Evolutionary conservation across 495 filamentous ascomycete species (phyloP).

Genomic region (Penicillium tannophilum): DNA sequence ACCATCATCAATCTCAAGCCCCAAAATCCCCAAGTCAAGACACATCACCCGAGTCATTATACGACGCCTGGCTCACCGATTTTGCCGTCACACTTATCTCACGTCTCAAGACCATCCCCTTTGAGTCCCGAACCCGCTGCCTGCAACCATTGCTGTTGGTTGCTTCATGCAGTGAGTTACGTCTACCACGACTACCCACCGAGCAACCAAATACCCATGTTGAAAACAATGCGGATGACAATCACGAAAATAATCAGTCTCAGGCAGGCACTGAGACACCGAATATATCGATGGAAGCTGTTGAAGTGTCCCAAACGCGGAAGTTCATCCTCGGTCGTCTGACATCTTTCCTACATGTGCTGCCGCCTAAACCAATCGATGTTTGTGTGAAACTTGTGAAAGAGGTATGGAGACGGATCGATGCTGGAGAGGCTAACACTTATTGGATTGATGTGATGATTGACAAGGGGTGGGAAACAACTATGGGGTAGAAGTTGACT

Average conservation of each 20-base stretch:
- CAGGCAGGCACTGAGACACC: conserved; percentile 23
- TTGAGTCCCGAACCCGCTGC: conserved; percentile 57
- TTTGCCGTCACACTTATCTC: conserved; percentile 56
- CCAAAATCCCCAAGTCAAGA: neutral
- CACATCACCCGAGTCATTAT: conserved; percentile 11
- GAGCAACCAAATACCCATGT: neutral
- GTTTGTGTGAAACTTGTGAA: conserved; percentile 49
- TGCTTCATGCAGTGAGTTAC: conserved; percentile 52
- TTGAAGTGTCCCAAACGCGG: conserved; percentile 49
- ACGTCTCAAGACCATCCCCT: conserved; percentile 52
- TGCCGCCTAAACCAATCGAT: conserved; percentile 56
- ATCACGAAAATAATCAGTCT: neutral
- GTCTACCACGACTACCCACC: conserved; percentile 30
- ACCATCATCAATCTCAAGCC: conserved; percentile 3
- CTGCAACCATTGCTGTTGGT: conserved; percentile 58
- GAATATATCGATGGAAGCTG: conserved; percentile 46
- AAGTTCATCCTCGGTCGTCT: conserved; percentile 51
- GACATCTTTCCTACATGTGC: conserved; percentile 46
- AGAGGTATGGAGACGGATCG: conserved; percentile 56
- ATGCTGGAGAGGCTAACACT: conserved; percentile 39
- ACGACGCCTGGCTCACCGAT: conserved; percentile 53
- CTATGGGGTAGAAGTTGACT: conserved; percentile 46
- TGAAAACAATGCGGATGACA: neutral
- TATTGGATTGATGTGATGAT: conserved; percentile 63
- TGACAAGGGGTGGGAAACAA: conserved; percentile 59